Evolutionary conservation across 2,329 filamentous ascomycete genomes (phyloP).

Genomic region (Neonectria faginata): DNA sequence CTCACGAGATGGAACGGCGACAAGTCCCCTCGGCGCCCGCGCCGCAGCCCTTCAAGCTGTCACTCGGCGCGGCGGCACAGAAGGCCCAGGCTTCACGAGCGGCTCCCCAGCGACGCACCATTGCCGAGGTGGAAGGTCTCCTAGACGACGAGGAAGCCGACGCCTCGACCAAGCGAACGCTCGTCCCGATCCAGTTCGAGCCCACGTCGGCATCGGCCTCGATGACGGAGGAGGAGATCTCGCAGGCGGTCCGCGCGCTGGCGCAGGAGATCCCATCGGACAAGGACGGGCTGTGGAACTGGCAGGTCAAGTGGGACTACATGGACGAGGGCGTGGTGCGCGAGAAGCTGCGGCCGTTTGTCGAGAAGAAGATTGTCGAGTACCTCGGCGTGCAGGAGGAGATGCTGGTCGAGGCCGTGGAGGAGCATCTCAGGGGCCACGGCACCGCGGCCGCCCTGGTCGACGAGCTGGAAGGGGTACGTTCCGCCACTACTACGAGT

Average conservation of each 20-base stretch:
- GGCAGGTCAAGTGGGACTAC: slow-evolving; percentile 92
- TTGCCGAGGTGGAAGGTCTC: slow-evolving; percentile 93
- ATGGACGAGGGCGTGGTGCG: slow-evolving; percentile 84
- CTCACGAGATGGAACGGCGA: slow-evolving; percentile 75
- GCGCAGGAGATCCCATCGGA: slow-evolving; percentile 91
- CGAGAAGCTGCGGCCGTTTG: slow-evolving; percentile 91
- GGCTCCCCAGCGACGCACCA: slow-evolving; percentile 76
- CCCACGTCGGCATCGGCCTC: slow-evolving; percentile 69
- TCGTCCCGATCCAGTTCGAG: slow-evolving; percentile 87
- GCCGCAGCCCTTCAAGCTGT: slow-evolving; percentile 90
- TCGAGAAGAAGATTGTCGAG: slow-evolving; percentile 98
- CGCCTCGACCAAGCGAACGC: slow-evolving; percentile 75
- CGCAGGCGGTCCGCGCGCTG: slow-evolving; percentile 82
- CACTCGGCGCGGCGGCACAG: slow-evolving; percentile 88
- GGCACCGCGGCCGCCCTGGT: slow-evolving; percentile 83
- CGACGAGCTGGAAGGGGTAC: slow-evolving; percentile 84
- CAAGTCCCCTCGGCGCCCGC: slow-evolving; percentile 56
- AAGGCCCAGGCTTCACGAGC: slow-evolving; percentile 69
- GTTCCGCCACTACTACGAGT: slow-evolving; percentile 48
- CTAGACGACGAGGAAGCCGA: slow-evolving; percentile 95
- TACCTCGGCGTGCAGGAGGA: slow-evolving; percentile 97
- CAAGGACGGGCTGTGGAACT: slow-evolving; percentile 89
- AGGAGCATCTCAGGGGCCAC: slow-evolving; percentile 84
- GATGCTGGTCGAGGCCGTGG: slow-evolving; percentile 91
- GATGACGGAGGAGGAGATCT: slow-evolving; percentile 88